Base-by-base conservation (phyloP, 306 rosid genomes). In the Chamaecrista fasciculata region DNA sequence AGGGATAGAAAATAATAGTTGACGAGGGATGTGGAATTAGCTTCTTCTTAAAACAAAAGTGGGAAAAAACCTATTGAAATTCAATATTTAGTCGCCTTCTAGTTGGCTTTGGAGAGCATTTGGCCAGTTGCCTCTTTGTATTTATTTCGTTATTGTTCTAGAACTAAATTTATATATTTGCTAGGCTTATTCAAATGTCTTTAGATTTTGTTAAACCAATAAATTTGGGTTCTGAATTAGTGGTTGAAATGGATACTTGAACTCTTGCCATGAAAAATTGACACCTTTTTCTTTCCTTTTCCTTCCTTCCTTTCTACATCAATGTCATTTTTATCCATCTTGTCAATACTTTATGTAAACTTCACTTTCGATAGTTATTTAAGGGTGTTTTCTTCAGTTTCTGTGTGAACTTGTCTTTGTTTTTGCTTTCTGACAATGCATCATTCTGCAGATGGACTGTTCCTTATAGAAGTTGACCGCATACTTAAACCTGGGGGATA, bases 401-500 rank as follows among this genome's bases (percentile, higher is more conserved):
- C 33, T 66, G 16, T 75, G 18, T 10, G 67, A 71, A 52, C 24
- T 53, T 24, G 52, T 31, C 34, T 68, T 39, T 8, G 42, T 12
- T 66, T 66, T n/a, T 20, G 33, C 51, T 57, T 59, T 76, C 47
- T 65, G 55, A 52, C 80, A n/a, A 63, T 67, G 47, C 36, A 39
- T 50, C 25, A 26, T 81, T 66, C 42, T 70, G 44, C 86, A 91
- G 97, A 82, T 85, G 95, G 95, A 51, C 80, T 76, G 76, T 62
- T 80, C 50, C 96, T 88, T 65, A 71, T 91, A 19, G 97, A 91
- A 84, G 87, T 80, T 63, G 97, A 91, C 74, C 91, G 97, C 33
- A 74, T 91, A 48, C 96, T 91, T 62, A 84, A 81, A 81, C 97
- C 97, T 34, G 97, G 97, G 69, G 97, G 97, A 63, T 91, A 91